Evolutionary conservation across 2,329 filamentous ascomycete genomes (phyloP), one percentile per base, ranked within the genome.

Genomic region (Metarhizium album): DNA sequence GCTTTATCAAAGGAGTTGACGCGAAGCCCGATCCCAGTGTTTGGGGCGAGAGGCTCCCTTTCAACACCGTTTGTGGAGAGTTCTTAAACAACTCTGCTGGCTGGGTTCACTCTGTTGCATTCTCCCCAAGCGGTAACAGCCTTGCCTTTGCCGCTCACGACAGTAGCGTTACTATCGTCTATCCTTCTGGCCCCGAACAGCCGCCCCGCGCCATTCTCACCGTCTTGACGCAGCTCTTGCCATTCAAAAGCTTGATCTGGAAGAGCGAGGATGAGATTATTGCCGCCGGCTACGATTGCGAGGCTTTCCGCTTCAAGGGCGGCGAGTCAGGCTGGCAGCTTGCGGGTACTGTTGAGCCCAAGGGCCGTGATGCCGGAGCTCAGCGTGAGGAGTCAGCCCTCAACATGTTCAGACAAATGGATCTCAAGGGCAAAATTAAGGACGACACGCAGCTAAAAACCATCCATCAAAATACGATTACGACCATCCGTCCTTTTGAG

Each of bases 351-450:
- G 73, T 97, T 54, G 90, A 96, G 71, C 74, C 74, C 46, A 90
- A 90, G 70, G 75, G 79, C 47, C 72, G 77, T 4, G 84, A 79
- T 42, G 67, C 75, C 50, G 82, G 78, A 52, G 79, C 80, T 50
- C 73, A 74, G 53, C 79, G 86, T 31, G 93, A 97, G 70, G 93
- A 97, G 67, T 93, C 87, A 57, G 93, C 93, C 23, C 74, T 96
- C 67, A 95, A 97, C 70, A 95, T 97, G 89, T 98, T 98, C 74
- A 82, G 83, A 62, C 90, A 96, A 74, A 97, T 98, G 93, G 93
- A 98, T 69, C 77, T 98, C 57, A 95, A 93, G 77, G 93, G 93
- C 55, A 95, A 95, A 71, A 74, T 77, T 51, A 88, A 88, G 64
- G 90, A 95, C 62, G 90, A 97, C 66, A 96, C 90, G 3, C 87